Base-by-base conservation (phyloP, 768 basidiomycete species). In the Cystofilobasidium macerans region DNA sequence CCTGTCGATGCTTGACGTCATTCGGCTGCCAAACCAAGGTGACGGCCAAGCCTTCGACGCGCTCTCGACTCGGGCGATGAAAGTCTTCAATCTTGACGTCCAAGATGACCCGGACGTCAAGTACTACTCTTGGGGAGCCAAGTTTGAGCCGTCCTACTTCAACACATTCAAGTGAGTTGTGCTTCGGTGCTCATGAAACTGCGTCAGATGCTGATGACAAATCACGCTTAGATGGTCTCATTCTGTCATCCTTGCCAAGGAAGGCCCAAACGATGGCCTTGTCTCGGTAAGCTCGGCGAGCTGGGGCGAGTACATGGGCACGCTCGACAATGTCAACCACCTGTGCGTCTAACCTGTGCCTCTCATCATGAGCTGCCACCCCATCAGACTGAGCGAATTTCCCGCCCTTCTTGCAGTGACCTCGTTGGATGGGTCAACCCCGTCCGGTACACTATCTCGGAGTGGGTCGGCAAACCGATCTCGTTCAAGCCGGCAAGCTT, bases 281-380 rank as follows among this genome's bases (percentile, higher is more conserved):
- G 94, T 99, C 54, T 87, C 86, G 54, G 84, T 94, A 51, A 79
- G 85, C 67, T 90, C 89, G 6, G 85, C 91, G 3, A 84, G 85
- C 80, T 94, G 93, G 91, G 95, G 95, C 42, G 90, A 86, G 22
- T 97, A 98, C 73, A 82, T 89, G 59, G 95, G 92, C n/a, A 98
- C 94, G 2, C 79, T 99, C 24, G 80, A 83, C 42, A 82, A 87
- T 64, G 95, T 95, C 20, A 94, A 89, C 71, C 95, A 99, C 73
- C 82, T 94, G 89, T 74, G 53, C 54, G 73, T 65, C 24, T 26
- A 9, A 16, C 12, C 26, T 7, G 40, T 61, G 30, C 32, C 14
- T 22, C 74, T 33, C 42, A 14, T 20, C 42, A 36, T 38, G n/a
- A 13, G 35, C 35, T 45, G 18, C 20, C 32, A 22, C 20, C 51